Base-by-base conservation (phyloP, 208 protist species). In the Acanthamoeba royreba region DNA sequence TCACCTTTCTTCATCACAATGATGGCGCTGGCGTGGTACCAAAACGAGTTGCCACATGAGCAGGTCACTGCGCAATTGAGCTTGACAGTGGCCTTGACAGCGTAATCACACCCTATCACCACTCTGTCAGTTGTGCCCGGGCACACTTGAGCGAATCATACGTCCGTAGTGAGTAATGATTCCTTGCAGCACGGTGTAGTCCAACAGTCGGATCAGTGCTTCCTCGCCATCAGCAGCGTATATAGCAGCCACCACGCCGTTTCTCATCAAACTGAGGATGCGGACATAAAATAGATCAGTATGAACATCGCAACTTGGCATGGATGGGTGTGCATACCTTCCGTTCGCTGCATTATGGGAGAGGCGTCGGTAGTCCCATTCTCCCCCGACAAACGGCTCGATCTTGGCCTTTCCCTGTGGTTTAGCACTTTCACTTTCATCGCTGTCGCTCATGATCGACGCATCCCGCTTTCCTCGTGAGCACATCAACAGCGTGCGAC, bases 121-220 rank as follows among this genome's bases (percentile, higher is more conserved):
- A n/a, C n/a, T n/a, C n/a, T n/a, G n/a, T n/a, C n/a, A n/a, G n/a
- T n/a, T n/a, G n/a, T n/a, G n/a, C n/a, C n/a, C n/a, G n/a, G n/a
- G n/a, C n/a, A n/a, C n/a, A n/a, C n/a, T n/a, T n/a, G n/a, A n/a
- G n/a, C n/a, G n/a, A n/a, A n/a, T n/a, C n/a, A n/a, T n/a, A n/a
- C 55, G 88, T 9, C 35, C 88, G 35, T 83, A 92, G 69, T 92
- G 88, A 0, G 88, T 92, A 33, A 92, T 92, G 42, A 92, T 92
- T 2, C 55, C 35, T n/a, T 92, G 88, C 22, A 85, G 61, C 13
- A 92, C 88, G 5, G 88, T 92, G 55, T 53, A 9, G 45, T 92
- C 88, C 2, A 92, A 25, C 33, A 66, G n/a, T 0, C 52, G 49
- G 15, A 38, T 1, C 81, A 53, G 42, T 19, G 72, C 72, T 7